These are phyloP conservation scores for Lachnellula suecica DNA, from an alignment of 2,329 filamentous ascomycete genomes.

Conservation along the genomic window DNA sequence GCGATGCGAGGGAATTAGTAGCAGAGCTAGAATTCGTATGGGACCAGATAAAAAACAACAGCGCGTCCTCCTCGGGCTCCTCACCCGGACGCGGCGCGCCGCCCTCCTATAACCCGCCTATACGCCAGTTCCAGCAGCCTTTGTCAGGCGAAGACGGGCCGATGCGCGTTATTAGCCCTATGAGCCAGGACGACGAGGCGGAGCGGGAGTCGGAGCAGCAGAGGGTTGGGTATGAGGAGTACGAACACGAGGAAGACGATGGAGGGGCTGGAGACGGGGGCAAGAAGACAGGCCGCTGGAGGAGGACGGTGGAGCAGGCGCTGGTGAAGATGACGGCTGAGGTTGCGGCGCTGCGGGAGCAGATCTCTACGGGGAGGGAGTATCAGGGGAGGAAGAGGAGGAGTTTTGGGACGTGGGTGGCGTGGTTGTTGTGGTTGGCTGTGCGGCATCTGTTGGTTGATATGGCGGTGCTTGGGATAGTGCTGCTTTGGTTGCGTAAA, in stretches of 20 bases:
- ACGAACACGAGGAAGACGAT: constrained; percentile 42
- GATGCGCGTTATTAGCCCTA: constrained; percentile 76
- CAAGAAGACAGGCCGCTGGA: constrained; percentile 62
- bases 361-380: constrained; percentile 76
- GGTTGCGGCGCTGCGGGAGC: constrained; percentile 86
- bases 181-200: constrained; percentile 78
- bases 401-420: constrained; percentile 66
- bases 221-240: constrained; percentile 40
- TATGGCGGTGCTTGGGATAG: constrained; percentile 59
- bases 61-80: constrained; percentile 60
- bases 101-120: constrained; percentile 30
- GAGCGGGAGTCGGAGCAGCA: constrained; percentile 50
- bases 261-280: constrained; percentile 38
- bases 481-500: constrained; percentile 71
- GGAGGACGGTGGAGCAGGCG: constrained; percentile 78
- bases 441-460: constrained; percentile 76
- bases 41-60: constrained; percentile 94
- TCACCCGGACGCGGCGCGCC: constrained; percentile 46
- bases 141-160: constrained; percentile 51
- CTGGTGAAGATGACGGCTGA: constrained; percentile 89
- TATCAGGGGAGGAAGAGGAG: constrained; percentile 65
- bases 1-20: constrained; percentile 83
- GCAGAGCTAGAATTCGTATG: constrained; percentile 97
- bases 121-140: constrained; percentile 44
- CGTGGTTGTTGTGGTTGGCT: constrained; percentile 67